Base-by-base conservation (phyloP, 257 asterid genomes). In the Gentiana dahurica region DNA sequence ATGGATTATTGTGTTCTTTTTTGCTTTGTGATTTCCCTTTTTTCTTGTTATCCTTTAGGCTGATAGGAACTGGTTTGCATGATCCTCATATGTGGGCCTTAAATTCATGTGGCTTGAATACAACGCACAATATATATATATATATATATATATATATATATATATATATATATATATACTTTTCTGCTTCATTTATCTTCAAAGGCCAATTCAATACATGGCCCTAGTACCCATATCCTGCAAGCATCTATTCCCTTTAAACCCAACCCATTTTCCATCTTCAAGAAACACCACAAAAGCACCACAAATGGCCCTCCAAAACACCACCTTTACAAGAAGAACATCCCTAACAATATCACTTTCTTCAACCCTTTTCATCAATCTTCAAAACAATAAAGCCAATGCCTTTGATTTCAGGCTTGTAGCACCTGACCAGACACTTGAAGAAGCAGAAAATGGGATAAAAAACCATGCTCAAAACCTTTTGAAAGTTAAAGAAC, bases 361-460 rank as follows among this genome's bases (percentile, higher is more conserved):
- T 24, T 24, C 24, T 24, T 51, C 70, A 44, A 46, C 71, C 33
- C 58, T 74, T 1, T 9, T 73, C 37, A 38, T 51, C 36, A 51
- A 64, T 60, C 49, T 53, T 54, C 12, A 34, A n/a, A 48, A 15
- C 11, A 37, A 38, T 57, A 53, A 34, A 13, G 73, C 70, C 2
- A 60, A 49, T 12, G 93, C 83, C 41, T 54, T 83, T 49, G 93
- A 86, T 54, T 71, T 86, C 51, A 50, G 89, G 57, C 45, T 86
- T 66, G 81, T 89, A 4, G 71, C 69, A 4, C 93, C 95, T 8
- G 89, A 86, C 54, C 95, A 86, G 59, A 75, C 83, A 46, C 53
- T 76, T 2, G 75, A 83, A 46, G 89, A 86, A 62, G 95, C 95
- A 8, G 77, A 73, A 56, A 49, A 62, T 13, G 77, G 71, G 52